Evolutionary conservation across 495 filamentous ascomycete species (phyloP), one percentile per base, ranked within the genome.

Genomic region (Haplographium delicatum): DNA sequence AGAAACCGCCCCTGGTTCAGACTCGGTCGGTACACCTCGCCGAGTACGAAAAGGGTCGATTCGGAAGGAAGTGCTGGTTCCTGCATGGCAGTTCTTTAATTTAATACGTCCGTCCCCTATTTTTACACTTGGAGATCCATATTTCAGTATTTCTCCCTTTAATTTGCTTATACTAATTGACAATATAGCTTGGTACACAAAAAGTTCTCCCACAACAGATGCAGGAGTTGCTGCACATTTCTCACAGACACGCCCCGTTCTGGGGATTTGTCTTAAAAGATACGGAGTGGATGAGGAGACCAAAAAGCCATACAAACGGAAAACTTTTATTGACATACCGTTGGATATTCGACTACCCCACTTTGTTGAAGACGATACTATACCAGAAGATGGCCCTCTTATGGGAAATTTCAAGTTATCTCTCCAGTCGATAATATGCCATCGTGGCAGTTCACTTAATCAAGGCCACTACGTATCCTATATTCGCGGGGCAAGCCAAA

Each of bases 1-100:
- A 8, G 62, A 68, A 38, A 66, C 63, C 46, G 68, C 65, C 3
- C 67, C 11, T 11, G 5, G 11, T 15, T 22, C 24, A 7, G 76
- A 68, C 26, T 74, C 53, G 0, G 22, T 19, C 10, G 35, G 22
- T 39, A 20, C 3, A 5, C 35, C 8, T 8, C 18, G 16, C 35
- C 18, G 35, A 39, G 20, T 30, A 26, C 28, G 41, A n/a, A 45
- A 45, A 20, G 42, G 19, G 1, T 22, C 35, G 27, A 39, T 20
- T 26, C 73, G 85, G 28, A 93, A 86, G 62, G 89, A 93, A 61
- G 85, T 96, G 11, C 81, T 91, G 63, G 95, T 98, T 75, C 93
- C 91, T 10, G 93, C 93, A 10, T 98, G 91, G 91, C 93, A 96
- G 59, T 96, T 98, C 60, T 96, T 96, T 66, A 86, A 82, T 60